A percentile compares a stretch with the other conserved stretches of the same genome.
These are phyloP conservation scores for Aquilaria yunnanensis DNA, from an alignment of 345 rosid species.

Conservation along the genomic window DNA sequence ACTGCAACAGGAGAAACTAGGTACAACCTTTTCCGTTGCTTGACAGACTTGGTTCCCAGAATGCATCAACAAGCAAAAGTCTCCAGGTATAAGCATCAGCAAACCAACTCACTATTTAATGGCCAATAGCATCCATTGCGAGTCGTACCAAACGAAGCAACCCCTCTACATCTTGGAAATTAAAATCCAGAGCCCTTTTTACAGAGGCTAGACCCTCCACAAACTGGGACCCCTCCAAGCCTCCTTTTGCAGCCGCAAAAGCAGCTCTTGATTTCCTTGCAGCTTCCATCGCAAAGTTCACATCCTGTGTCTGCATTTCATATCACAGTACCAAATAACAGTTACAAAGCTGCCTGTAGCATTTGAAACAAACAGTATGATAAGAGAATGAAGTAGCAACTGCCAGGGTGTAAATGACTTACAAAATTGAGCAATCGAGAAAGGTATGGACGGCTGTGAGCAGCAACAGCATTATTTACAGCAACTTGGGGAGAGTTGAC, in stretches of 20 bases:
- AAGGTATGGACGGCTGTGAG: constrained; percentile 53
- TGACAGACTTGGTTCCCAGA: too few relatives aligned
- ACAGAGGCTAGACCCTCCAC: constrained; percentile 54
- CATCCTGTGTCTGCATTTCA: constrained; percentile 59
- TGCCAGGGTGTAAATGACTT: constrained; percentile 32
- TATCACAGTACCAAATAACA: constrained; percentile 6
- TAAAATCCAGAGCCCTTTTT: constrained; percentile 77
- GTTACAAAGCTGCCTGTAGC: neutral
- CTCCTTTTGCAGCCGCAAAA: constrained; percentile 45
- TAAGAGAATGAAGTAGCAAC: neutral
- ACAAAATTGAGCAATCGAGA: constrained; percentile 69
- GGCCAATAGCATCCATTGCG: constrained; percentile 67
- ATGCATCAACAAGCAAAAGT: neutral
- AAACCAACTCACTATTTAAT: constrained; percentile 24
- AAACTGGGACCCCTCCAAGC: constrained; percentile 42
- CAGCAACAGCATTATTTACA: constrained; percentile 63
- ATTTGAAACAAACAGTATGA: neutral
- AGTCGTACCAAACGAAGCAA: constrained; percentile 65
- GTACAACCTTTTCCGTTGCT: too few relatives aligned
- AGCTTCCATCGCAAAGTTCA: constrained; percentile 82
- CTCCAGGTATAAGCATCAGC: constrained; percentile 14
- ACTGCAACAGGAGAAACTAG: too few relatives aligned
- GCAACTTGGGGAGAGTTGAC: constrained; percentile 68
- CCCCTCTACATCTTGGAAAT: constrained; percentile 81
- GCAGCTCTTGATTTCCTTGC: constrained; percentile 68